phyloP scores from a whole-genome alignment of 495 filamentous ascomycete genomes.

The Ascobolus immersus region DNA sequence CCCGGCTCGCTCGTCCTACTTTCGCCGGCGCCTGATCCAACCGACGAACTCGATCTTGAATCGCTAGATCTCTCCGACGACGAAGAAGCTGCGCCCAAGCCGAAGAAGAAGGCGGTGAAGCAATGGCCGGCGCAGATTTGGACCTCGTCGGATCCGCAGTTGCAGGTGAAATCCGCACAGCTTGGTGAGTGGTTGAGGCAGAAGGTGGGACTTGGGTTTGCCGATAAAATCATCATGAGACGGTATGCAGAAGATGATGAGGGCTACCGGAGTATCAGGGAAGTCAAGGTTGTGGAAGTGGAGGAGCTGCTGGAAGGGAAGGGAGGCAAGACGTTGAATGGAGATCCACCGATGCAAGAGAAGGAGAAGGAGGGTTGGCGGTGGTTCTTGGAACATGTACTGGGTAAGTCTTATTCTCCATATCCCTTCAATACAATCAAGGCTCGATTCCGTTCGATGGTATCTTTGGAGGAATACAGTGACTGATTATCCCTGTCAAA shows the following conservation, averaged over 20 bases:
- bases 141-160: constrained; percentile 12
- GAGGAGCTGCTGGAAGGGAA: constrained; percentile 13
- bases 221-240: constrained; percentile 10
- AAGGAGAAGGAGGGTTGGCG: constrained; percentile 36
- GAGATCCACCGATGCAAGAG: constrained; percentile 17
- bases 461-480: too few species aligned
- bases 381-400: constrained; percentile 32
- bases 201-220: constrained; percentile 9
- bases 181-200: constrained; percentile 10
- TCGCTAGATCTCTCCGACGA: constrained; percentile 38
- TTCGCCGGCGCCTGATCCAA: background rate
- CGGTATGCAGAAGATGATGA: constrained; percentile 10
- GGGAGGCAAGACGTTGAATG: constrained; percentile 1
- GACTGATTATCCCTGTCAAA: too few species aligned
- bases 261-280: constrained; percentile 26
- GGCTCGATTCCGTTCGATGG: too few species aligned
- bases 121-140: constrained; percentile 9
- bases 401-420: constrained; percentile 28
- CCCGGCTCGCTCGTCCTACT: constrained; percentile 10
- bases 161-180: constrained; percentile 9
- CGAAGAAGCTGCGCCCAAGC: too few species aligned
- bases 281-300: constrained; percentile 23
- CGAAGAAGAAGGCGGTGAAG: constrained; percentile 1
- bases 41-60: constrained; percentile 14
- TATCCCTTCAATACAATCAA: too few species aligned